These are phyloP conservation scores for Suillus hirtellus DNA, from an alignment of 768 basidiomycete genomes.

Conservation along the genomic window DNA sequence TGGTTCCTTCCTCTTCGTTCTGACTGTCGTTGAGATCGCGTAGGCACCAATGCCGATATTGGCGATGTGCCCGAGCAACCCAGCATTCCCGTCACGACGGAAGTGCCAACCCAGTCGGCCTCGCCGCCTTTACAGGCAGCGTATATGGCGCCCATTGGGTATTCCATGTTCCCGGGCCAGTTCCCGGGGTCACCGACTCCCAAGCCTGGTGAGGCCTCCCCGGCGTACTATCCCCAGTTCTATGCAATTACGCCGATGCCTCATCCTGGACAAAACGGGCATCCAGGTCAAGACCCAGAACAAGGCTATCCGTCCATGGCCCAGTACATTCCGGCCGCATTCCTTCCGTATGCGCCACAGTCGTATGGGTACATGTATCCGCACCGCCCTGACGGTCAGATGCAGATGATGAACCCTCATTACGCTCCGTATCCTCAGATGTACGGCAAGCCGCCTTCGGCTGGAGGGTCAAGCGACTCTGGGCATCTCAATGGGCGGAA, in stretches of 20 bases:
- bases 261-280: constrained; percentile 39
- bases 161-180: constrained; percentile 57
- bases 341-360: constrained; percentile 47
- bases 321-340: constrained; percentile 49
- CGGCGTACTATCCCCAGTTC: constrained; percentile 52
- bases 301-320: constrained; percentile 41
- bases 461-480: constrained; percentile 31
- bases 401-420: constrained; percentile 34
- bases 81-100: constrained; percentile 43
- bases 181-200: constrained; percentile 49
- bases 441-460: constrained; percentile 42
- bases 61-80: constrained; percentile 45
- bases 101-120: constrained; percentile 41
- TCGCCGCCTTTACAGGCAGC: constrained; percentile 49
- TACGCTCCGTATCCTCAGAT: constrained; percentile 41
- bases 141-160: constrained; percentile 53
- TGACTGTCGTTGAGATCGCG: constrained; percentile 56
- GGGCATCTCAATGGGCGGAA: constrained; percentile 22
- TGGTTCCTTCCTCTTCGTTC: constrained; percentile 28
- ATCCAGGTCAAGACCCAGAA: constrained; percentile 42
- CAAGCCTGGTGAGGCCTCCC: constrained; percentile 49
- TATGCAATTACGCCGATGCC: constrained; percentile 47
- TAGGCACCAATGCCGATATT: constrained; percentile 53
- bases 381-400: constrained; percentile 42
- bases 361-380: constrained; percentile 49